Conservation (phyloP, 1,284 basidiomycete genomes). For the Caloboletus inedulis region DNA sequence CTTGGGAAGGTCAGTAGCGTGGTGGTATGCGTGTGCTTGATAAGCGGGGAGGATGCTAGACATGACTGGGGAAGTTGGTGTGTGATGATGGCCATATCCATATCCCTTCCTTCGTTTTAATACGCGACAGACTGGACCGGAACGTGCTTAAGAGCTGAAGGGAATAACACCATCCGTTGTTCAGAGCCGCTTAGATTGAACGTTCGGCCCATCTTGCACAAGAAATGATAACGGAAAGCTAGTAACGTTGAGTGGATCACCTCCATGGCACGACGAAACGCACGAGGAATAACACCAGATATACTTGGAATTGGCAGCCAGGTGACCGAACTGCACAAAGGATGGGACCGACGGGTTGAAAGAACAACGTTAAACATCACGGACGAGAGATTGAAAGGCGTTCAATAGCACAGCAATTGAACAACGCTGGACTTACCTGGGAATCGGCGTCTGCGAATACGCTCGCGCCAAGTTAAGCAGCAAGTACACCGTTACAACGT, state of each 20-base stretch:
- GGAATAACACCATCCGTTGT: neutral
- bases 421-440: neutral
- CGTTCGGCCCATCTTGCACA: neutral
- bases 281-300: neutral
- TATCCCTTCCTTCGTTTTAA: neutral
- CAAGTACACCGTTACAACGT: neutral
- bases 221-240: neutral
- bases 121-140: neutral
- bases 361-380: neutral
- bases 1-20: too few relatives aligned
- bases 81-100: neutral
- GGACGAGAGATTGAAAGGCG: neutral
- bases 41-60: neutral
- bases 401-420: neutral
- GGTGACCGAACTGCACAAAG: neutral
- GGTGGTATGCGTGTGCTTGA: too few relatives aligned
- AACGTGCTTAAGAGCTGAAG: neutral
- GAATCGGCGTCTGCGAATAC: neutral
- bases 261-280: neutral
- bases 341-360: neutral
- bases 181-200: neutral
- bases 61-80: slow-evolving; percentile 2
- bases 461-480: neutral
- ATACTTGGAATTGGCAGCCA: neutral
- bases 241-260: slow-evolving; percentile 7